Evolutionary conservation across 805 yeast genomes (phyloP).

Genomic region (Naumovozyma castellii): DNA sequence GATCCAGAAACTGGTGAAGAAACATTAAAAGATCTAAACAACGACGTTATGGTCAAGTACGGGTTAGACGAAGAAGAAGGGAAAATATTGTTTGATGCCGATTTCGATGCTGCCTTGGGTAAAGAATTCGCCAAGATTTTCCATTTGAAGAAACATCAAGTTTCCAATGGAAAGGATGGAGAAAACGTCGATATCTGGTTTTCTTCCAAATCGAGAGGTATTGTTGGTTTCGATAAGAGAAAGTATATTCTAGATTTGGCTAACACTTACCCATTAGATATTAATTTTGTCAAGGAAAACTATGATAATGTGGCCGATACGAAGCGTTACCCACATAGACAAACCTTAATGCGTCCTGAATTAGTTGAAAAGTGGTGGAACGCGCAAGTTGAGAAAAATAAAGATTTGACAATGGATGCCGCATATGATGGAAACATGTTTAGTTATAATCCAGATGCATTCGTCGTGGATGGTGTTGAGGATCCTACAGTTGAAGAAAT

Average conservation of each 20-base stretch:
- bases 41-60: slow-evolving; percentile 49
- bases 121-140: slow-evolving; percentile 56
- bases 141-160: slow-evolving; percentile 65
- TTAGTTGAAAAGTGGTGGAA: slow-evolving; percentile 89
- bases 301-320: slow-evolving; percentile 33
- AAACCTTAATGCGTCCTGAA: slow-evolving; percentile 72
- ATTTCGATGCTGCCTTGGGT: slow-evolving; percentile 47
- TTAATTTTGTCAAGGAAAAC: slow-evolving; percentile 59
- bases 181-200: slow-evolving; percentile 43
- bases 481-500: slow-evolving; percentile 52
- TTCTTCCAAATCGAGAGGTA: slow-evolving; percentile 76
- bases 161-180: slow-evolving; percentile 22
- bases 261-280: slow-evolving; percentile 77
- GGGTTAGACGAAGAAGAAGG: slow-evolving; percentile 61
- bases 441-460: slow-evolving; percentile 74
- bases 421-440: slow-evolving; percentile 36
- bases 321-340: slow-evolving; percentile 71
- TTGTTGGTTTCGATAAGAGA: slow-evolving; percentile 76
- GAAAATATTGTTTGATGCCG: slow-evolving; percentile 39
- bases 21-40: slow-evolving; percentile 29
- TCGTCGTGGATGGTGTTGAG: slow-evolving; percentile 36
- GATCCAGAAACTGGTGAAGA: slow-evolving; percentile 37
- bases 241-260: slow-evolving; percentile 76
- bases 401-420: slow-evolving; percentile 24
- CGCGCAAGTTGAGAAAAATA: slow-evolving; percentile 42